Conservation (phyloP, 2,329 filamentous ascomycete genomes). For the Echinosphaeria canescens region DNA sequence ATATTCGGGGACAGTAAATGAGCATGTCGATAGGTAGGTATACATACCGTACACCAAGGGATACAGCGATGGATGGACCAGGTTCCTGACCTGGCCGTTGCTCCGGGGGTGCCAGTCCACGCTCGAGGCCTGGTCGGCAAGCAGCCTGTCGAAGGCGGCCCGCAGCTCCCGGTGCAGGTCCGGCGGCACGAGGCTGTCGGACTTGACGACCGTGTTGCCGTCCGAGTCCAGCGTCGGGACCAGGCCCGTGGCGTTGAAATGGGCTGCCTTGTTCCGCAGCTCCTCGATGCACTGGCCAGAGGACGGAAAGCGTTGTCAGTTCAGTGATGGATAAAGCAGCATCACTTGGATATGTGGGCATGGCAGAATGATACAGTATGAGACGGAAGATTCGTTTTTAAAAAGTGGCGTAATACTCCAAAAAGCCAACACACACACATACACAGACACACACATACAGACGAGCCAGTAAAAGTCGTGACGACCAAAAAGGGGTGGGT, state of each 20-base stretch:
- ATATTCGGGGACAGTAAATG: too few relatives aligned
- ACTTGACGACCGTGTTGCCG: slow-evolving; percentile 22
- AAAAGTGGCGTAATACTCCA: too few relatives aligned
- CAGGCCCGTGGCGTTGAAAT: slow-evolving; percentile 16
- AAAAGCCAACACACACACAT: too few relatives aligned
- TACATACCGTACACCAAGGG: slow-evolving; percentile 21
- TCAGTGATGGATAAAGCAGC: background rate
- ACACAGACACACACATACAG: too few relatives aligned
- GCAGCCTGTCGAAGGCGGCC: slow-evolving; percentile 16
- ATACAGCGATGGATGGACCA: slow-evolving; percentile 37
- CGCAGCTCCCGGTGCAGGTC: slow-evolving; percentile 11
- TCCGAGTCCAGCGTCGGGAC: slow-evolving; percentile 20
- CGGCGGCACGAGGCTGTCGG: slow-evolving; percentile 19
- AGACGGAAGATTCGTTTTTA: too few relatives aligned
- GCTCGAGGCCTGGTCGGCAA: slow-evolving; percentile 16
- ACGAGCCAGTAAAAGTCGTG: too few relatives aligned
- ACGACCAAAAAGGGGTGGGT: too few relatives aligned
- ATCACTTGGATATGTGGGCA: too few relatives aligned
- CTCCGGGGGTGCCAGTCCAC: slow-evolving; percentile 34
- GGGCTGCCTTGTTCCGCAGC: slow-evolving; percentile 23
- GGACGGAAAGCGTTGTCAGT: background rate
- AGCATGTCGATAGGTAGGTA: too few relatives aligned
- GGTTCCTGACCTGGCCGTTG: slow-evolving; percentile 27
- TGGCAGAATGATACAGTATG: too few relatives aligned
- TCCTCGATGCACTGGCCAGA: slow-evolving; percentile 19